phyloP scores from a whole-genome alignment of 2,329 filamentous ascomycete genomes.

The Fusarium mundagurra region DNA sequence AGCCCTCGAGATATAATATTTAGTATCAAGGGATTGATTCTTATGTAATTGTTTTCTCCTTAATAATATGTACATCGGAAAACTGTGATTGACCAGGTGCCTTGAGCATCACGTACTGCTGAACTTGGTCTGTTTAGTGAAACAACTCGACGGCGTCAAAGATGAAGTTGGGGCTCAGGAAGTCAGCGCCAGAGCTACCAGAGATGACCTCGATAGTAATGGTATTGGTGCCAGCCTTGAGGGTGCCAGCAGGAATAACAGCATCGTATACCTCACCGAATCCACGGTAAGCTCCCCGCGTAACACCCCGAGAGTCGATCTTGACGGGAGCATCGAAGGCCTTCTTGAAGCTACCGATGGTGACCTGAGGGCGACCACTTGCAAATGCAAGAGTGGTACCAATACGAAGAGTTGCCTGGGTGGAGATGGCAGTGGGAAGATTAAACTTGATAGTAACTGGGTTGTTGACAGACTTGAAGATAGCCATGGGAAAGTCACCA shows the following conservation, averaged over 20 bases:
- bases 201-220: conserved; percentile 68
- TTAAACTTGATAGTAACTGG: conserved; percentile 70
- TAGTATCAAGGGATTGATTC: background rate
- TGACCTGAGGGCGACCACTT: conserved; percentile 65
- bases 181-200: conserved; percentile 65
- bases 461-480: conserved; percentile 69
- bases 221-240: conserved; percentile 70
- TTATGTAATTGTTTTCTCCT: conserved; percentile 7
- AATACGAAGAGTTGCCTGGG: conserved; percentile 68
- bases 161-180: conserved; percentile 65
- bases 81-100: background rate
- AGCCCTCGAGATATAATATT: background rate
- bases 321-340: conserved; percentile 63
- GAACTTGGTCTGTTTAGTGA: conserved; percentile 10
- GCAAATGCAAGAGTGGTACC: conserved; percentile 72
- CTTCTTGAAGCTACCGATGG: conserved; percentile 64
- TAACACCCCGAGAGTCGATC: conserved; percentile 72
- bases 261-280: conserved; percentile 72
- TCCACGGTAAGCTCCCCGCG: conserved; percentile 72
- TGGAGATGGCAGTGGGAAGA: conserved; percentile 57
- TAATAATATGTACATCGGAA: conserved; percentile 37
- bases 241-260: conserved; percentile 65
- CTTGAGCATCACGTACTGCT: background rate
- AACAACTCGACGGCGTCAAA: conserved; percentile 44
- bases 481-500: conserved; percentile 71